Evolutionary conservation across 495 filamentous ascomycete genomes (phyloP), one percentile per base, ranked within the genome.

Genomic region (Aspergillus homomorphus): DNA sequence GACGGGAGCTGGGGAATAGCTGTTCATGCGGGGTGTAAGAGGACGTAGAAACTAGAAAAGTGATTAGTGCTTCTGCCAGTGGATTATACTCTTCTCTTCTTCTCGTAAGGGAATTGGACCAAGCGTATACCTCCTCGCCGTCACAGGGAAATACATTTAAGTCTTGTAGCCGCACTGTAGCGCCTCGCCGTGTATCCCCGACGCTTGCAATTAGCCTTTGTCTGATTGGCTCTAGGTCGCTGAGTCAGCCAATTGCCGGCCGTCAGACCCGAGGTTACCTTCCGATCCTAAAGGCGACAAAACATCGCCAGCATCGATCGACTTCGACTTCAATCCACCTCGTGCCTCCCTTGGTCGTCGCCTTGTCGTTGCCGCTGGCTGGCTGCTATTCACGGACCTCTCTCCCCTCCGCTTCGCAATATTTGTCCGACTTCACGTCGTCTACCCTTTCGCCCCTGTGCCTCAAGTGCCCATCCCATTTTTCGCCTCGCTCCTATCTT

Each of bases 261-360:
- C 57, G 60, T 62, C 73, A 71, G 69, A 77, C 74, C 76, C 72
- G 72, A 76, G 74, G 74, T 75, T 74, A 75, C 62, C 64, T 66
- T 41, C 51, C 54, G 53, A 33, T 56, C 50, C 56, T 59, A 60
- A 61, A 65, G 46, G 60, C 63, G 61, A 68, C 52, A 57, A 60
- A 60, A 62, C 68, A 67, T 67, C 71, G 48, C 48, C 48, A 51
- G 48, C 24, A 51, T 28, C 48, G 48, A 51, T 66, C 64, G 68
- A 68, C 65, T 70, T 76, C 67, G 70, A 66, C 66, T 69, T 67
- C 63, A 56, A 42, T 53, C 57, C 52, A 42, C 48, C 28, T 57
- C 44, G 44, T 42, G 53, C 59, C 55, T 61, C 54, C 49, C 53
- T 53, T 57, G 53, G 33, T 51, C 54, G 59, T 62, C 56, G 50